Evolutionary conservation across 768 basidiomycete genomes (phyloP).

Genomic region (Trametes coccinea): DNA sequence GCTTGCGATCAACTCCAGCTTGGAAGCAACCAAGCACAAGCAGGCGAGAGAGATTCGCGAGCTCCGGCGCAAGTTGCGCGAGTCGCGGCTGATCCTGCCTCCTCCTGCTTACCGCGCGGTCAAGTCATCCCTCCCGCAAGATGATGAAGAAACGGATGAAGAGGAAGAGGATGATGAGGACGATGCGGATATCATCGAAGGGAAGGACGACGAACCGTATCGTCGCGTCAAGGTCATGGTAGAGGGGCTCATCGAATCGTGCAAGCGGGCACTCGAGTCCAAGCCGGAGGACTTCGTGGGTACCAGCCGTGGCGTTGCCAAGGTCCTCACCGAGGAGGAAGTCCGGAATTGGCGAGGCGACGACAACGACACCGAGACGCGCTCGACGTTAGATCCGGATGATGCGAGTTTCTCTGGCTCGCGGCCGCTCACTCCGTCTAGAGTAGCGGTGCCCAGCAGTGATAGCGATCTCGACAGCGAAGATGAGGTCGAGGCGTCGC

Average conservation of each 20-base stretch:
- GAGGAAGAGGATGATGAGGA: slow-evolving; percentile 47
- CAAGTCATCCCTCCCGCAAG: slow-evolving; percentile 50
- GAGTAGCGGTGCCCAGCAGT: slow-evolving; percentile 22
- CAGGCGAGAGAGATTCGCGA: slow-evolving; percentile 88
- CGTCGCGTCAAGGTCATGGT: slow-evolving; percentile 63
- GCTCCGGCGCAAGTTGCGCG: slow-evolving; percentile 77
- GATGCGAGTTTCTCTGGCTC: slow-evolving; percentile 10
- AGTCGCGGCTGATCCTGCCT: slow-evolving; percentile 77
- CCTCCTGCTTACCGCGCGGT: slow-evolving; percentile 60
- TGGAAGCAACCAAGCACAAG: slow-evolving; percentile 77
- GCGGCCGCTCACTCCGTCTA: slow-evolving; percentile 25
- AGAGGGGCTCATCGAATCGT: slow-evolving; percentile 59
- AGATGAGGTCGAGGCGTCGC: slow-evolving; percentile 33
- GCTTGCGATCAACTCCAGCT: slow-evolving; percentile 77
- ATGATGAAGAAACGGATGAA: slow-evolving; percentile 44
- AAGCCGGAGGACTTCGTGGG: slow-evolving; percentile 52
- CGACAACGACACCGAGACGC: slow-evolving; percentile 20
- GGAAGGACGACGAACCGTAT: slow-evolving; percentile 56
- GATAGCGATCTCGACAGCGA: slow-evolving; percentile 25
- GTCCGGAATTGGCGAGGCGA: slow-evolving; percentile 54
- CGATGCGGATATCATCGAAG: slow-evolving; percentile 36
- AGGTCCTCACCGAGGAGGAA: slow-evolving; percentile 76
- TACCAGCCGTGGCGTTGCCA: slow-evolving; percentile 47
- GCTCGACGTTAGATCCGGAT: slow-evolving; percentile 21
- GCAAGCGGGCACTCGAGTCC: slow-evolving; percentile 60